Evolutionary conservation across 1,139 yeast species (phyloP).

Genomic region (Citeromyces hawaiiensis): DNA sequence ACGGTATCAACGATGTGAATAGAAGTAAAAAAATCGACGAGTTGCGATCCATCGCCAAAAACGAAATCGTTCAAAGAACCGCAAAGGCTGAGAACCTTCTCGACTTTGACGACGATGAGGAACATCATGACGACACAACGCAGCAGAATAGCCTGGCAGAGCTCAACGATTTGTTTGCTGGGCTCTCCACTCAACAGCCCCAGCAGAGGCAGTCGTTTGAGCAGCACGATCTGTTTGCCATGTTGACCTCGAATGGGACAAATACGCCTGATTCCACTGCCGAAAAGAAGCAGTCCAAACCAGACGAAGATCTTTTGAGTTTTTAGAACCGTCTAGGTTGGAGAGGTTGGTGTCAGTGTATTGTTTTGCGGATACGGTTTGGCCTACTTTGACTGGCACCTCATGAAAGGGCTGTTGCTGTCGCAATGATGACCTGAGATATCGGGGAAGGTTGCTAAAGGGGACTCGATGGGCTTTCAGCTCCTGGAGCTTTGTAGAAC

Average conservation of each 20-base stretch:
- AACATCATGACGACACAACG: slow-evolving; percentile 7
- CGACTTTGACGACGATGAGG: slow-evolving; percentile 56
- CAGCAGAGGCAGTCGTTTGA: slow-evolving; percentile 2
- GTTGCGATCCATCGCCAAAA: slow-evolving; percentile 62
- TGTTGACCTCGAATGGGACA: slow-evolving; percentile 1
- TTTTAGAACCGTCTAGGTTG: too few species aligned
- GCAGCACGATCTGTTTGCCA: background rate
- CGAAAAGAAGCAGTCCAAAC: slow-evolving; percentile 3
- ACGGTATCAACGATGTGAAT: slow-evolving; percentile 5
- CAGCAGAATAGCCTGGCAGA: slow-evolving; percentile 37
- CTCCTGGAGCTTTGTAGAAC: too few species aligned
- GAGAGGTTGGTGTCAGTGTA: too few species aligned
- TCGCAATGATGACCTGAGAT: too few species aligned
- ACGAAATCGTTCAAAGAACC: slow-evolving; percentile 53
- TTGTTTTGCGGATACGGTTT: too few species aligned
- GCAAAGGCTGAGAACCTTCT: slow-evolving; percentile 69
- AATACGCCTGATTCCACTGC: slow-evolving; percentile 7
- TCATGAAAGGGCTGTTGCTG: too few species aligned
- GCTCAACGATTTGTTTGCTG: slow-evolving; percentile 50
- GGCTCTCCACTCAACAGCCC: slow-evolving; percentile 12
- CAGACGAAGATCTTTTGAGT: slow-evolving; percentile 26
- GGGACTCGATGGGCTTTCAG: too few species aligned
- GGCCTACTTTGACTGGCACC: too few species aligned
- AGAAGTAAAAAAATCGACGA: slow-evolving; percentile 43
- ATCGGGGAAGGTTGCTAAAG: too few species aligned